These are phyloP conservation scores for Colletotrichum phormii DNA, from an alignment of 2,329 filamentous ascomycete genomes.

Conservation along the genomic window DNA sequence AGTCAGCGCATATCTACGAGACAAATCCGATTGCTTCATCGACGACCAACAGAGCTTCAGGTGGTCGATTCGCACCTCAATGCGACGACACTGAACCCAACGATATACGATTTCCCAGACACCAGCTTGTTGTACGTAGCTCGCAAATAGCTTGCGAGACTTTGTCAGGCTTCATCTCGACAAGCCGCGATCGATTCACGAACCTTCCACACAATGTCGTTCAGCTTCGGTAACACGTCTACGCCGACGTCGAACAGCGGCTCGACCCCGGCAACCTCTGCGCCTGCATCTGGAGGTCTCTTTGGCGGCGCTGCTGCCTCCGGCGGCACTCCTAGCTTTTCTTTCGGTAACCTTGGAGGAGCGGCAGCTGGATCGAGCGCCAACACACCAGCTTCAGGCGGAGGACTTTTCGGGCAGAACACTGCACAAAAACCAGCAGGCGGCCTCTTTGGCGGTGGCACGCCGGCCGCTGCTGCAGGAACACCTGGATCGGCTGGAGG, in stretches of 20 bases:
- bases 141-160: slow-evolving; percentile 9
- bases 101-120: background rate
- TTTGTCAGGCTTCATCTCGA: slow-evolving; percentile 8
- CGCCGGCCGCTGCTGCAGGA: slow-evolving; percentile 40
- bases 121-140: slow-evolving; percentile 9
- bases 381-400: slow-evolving; percentile 43
- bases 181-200: slow-evolving; percentile 11
- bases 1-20: slow-evolving; percentile 1
- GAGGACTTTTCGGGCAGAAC: slow-evolving; percentile 48
- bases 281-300: slow-evolving; percentile 52
- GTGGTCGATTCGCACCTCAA: slow-evolving; percentile 23
- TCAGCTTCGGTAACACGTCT: slow-evolving; percentile 51
- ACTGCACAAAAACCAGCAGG: slow-evolving; percentile 39
- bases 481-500: slow-evolving; percentile 38
- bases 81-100: slow-evolving; percentile 22
- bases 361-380: slow-evolving; percentile 41
- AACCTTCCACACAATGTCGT: slow-evolving; percentile 48
- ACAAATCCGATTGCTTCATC: background rate
- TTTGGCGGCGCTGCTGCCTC: slow-evolving; percentile 49
- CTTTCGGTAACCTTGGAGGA: slow-evolving; percentile 50
- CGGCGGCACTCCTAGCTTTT: slow-evolving; percentile 50
- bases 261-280: slow-evolving; percentile 45
- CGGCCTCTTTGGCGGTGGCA: slow-evolving; percentile 41
- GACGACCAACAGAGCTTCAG: background rate
- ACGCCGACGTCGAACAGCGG: slow-evolving; percentile 38